Evolutionary conservation across 2,329 filamentous ascomycete genomes (phyloP).

Genomic region (Fusarium redolens): DNA sequence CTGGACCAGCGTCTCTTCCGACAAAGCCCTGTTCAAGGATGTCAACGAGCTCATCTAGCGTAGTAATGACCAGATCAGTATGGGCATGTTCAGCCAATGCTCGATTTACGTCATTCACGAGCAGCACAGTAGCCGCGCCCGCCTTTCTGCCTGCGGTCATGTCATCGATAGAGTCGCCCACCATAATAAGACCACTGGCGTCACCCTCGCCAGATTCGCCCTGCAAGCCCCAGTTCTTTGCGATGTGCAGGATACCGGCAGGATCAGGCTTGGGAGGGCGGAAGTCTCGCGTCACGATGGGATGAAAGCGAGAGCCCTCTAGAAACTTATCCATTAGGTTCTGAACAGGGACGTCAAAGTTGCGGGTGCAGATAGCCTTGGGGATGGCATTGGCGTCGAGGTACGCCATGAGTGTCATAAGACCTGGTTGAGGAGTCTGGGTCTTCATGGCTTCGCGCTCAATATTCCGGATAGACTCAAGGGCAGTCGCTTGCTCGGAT

Average conservation of each 20-base stretch:
- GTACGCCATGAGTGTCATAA: conserved; percentile 82
- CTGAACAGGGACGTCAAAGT: conserved; percentile 84
- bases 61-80: conserved; percentile 78
- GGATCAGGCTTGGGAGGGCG: conserved; percentile 87
- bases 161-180: conserved; percentile 88
- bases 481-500: conserved; percentile 70
- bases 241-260: conserved; percentile 88
- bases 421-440: conserved; percentile 85
- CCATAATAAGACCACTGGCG: conserved; percentile 68
- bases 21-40: conserved; percentile 81
- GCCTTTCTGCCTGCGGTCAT: conserved; percentile 87
- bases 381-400: conserved; percentile 74
- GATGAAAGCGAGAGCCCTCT: conserved; percentile 73
- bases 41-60: conserved; percentile 79
- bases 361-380: conserved; percentile 93
- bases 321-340: conserved; percentile 83
- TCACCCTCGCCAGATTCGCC: conserved; percentile 49
- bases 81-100: conserved; percentile 76
- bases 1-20: conserved; percentile 54
- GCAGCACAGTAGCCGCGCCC: conserved; percentile 89
- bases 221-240: conserved; percentile 75
- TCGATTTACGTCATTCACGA: conserved; percentile 84
- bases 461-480: conserved; percentile 79
- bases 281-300: conserved; percentile 87
- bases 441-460: conserved; percentile 83